Evolutionary conservation across 1,284 basidiomycete genomes (phyloP).

Genomic region (Cutaneotrichosporon sp.): DNA sequence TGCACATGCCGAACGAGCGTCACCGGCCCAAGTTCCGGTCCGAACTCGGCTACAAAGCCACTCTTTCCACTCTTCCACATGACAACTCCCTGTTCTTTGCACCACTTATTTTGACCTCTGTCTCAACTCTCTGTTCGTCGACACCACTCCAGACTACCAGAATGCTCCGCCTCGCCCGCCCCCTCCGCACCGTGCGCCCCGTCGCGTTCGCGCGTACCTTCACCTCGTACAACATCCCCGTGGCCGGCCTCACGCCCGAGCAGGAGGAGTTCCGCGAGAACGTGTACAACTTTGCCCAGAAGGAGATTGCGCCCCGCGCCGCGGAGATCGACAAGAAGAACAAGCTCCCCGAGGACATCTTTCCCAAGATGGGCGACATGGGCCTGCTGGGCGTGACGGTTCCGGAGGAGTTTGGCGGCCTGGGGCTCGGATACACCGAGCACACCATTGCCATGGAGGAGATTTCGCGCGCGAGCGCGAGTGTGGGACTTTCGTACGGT

Average conservation of each 20-base stretch:
- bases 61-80: too few species aligned
- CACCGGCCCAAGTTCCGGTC: conserved; percentile 4
- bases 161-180: not conserved
- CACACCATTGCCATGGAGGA: conserved; percentile 92
- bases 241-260: conserved; percentile 77
- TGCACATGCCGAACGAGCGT: not conserved
- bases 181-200: not conserved
- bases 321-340: conserved; percentile 78
- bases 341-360: conserved; percentile 74
- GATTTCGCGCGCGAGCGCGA: conserved; percentile 80
- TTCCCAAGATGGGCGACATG: conserved; percentile 85
- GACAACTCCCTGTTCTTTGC: not conserved
- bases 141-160: not conserved
- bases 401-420: conserved; percentile 69
- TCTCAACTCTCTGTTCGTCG: not conserved
- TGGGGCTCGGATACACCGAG: conserved; percentile 75
- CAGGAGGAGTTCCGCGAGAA: conserved; percentile 81
- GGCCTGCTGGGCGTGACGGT: conserved; percentile 69
- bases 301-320: conserved; percentile 74
- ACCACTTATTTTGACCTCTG: not conserved
- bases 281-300: conserved; percentile 69
- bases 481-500: conserved; percentile 85
- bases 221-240: conserved; percentile 61
- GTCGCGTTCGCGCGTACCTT: conserved; percentile 22
- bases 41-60: conserved; percentile 6